Percentiles rank a stretch among this genome's conserved stretches.
phyloP scores from a whole-genome alignment of 73 alveolate genomes.

The Paramecium biaurelia region DNA sequence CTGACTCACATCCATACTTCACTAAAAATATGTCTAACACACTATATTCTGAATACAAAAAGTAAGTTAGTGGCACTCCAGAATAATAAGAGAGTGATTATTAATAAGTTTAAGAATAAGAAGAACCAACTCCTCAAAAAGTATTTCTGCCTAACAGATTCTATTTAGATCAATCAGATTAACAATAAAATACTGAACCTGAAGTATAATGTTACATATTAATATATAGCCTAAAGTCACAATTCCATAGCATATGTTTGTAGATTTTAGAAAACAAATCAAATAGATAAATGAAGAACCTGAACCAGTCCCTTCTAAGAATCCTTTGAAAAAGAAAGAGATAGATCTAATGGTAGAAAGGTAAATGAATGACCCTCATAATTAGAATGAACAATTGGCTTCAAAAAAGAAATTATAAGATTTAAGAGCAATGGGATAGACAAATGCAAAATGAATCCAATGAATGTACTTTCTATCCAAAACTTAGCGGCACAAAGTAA shows the following conservation, averaged over 20 bases:
- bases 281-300: constrained; percentile 2
- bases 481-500: not conserved
- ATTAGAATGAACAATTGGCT: constrained; percentile 32
- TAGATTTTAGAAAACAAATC: not conserved
- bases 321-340: not conserved
- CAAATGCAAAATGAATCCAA: not conserved
- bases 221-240: not conserved
- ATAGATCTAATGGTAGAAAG: constrained; percentile 27
- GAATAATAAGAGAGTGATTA: not conserved
- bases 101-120: not conserved
- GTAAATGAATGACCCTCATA: not conserved
- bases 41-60: not conserved
- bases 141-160: not conserved
- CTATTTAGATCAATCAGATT: not conserved
- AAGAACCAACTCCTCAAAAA: not conserved
- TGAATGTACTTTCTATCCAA: constrained; percentile 43
- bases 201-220: not conserved
- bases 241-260: constrained; percentile 36
- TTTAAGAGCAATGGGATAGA: not conserved
- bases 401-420: not conserved
- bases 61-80: not conserved
- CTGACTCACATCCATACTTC: constrained; percentile 36
- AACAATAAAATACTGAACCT: not conserved
- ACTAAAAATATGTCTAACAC: constrained; percentile 16
- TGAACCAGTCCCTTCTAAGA: constrained; percentile 15